These are phyloP conservation scores for Boletus subparvulus DNA, from an alignment of 768 basidiomycete species.

Conservation along the genomic window DNA sequence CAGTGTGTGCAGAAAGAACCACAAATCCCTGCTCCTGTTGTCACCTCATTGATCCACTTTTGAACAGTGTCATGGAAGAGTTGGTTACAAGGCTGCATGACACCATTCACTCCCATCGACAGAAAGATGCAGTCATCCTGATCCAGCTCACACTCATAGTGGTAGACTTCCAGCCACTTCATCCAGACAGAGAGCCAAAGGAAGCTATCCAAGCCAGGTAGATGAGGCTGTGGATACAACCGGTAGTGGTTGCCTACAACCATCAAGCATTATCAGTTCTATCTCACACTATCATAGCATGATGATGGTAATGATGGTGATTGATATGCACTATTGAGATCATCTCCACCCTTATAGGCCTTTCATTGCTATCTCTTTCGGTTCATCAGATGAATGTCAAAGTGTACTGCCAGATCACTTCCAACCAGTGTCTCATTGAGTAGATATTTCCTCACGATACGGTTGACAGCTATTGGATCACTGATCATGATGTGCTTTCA, in stretches of 20 bases:
- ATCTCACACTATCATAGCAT: neutral
- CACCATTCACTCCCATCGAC: neutral
- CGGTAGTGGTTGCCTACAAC: neutral
- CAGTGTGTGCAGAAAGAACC: neutral
- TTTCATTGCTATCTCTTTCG: neutral
- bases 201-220: neutral
- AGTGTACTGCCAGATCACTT: neutral
- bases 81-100: neutral
- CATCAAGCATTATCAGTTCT: neutral
- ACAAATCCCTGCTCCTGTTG: neutral
- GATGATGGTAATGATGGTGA: neutral
- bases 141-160: neutral
- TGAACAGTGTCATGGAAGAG: neutral
- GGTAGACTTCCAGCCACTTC: neutral
- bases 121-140: neutral
- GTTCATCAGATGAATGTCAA: neutral
- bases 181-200: neutral
- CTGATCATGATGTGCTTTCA: no score
- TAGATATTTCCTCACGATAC: neutral
- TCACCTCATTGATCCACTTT: neutral
- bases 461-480: no score
- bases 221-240: neutral
- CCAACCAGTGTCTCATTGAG: neutral
- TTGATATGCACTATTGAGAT: neutral
- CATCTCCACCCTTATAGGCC: neutral